Base-by-base conservation (phyloP, 2,329 filamentous ascomycete genomes). In the Alternaria burnsii region DNA sequence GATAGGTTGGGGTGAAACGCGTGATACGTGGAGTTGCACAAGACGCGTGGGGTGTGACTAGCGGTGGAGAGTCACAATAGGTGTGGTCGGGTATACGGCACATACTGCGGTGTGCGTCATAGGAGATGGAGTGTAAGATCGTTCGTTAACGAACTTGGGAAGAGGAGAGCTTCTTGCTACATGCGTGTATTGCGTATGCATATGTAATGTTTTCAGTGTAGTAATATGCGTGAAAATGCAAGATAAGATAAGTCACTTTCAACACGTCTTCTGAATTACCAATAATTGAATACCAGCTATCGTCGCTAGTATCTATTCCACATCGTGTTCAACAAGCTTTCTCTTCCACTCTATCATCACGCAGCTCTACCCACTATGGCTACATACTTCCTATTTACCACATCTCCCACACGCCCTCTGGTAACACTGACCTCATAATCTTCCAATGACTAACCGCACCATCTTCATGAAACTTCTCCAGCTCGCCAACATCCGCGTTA, bases 361-460 rank as follows among this genome's bases (percentile, higher is more conserved):
- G 1, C 32, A 2, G 11, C 3, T n/a, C 5, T 14, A 8, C 6
- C 9, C 30, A 50, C 20, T 16, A 24, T 12, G 16, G 14, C 46
- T 22, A 26, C 7, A 2, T 20, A 16, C 5, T 7, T n/a, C 32
- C n/a, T 10, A 24, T 20, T 66, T 59, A 97, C 92, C 93, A 98
- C 71, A 88, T 86, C 81, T 97, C 91, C 95, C 95, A 99, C 26
- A 98, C 87, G 12, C 81, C 81, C 58, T 83, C 83, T 1, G 94
- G 93, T 63, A 98, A 69, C 3, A 97, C 93, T 1, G 82, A 87
- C 73, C 95, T 87, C 93, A 99, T 99, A 47, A 99, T 90, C 43
- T 81, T 82, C 95, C 95, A 99, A 80, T 99, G 95, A 10, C 91
- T 91, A 53, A 91, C 75, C 0, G 94, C 94, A 71, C 91, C 92